Evolutionary conservation across 2,329 filamentous ascomycete genomes (phyloP).

Genomic region (Beauveria australis): DNA sequence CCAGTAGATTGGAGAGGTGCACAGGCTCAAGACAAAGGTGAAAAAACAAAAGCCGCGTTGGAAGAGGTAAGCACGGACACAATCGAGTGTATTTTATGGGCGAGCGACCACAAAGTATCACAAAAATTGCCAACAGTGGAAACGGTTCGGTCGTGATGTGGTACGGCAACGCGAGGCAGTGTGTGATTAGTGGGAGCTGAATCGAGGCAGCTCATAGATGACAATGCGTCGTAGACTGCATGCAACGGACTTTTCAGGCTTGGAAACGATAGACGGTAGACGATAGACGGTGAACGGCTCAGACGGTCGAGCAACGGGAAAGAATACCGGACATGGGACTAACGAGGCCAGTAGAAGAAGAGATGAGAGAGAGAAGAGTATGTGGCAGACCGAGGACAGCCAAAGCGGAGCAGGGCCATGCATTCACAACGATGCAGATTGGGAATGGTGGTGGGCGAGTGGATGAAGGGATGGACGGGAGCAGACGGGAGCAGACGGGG

Average conservation of each 20-base stretch:
- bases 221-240: background rate
- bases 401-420: slow-evolving; percentile 9
- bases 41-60: background rate
- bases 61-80: background rate
- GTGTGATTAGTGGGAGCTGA: background rate
- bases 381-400: background rate
- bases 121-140: background rate
- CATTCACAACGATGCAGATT: slow-evolving; percentile 4
- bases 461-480: background rate
- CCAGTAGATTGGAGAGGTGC: background rate
- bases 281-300: too few relatives aligned
- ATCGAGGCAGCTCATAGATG: background rate
- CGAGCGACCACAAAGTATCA: background rate
- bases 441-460: slow-evolving; percentile 1
- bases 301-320: background rate
- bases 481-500: background rate
- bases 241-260: background rate
- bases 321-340: background rate
- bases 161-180: background rate
- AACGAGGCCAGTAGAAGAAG: slow-evolving; percentile 2
- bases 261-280: background rate
- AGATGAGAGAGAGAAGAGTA: slow-evolving; percentile 1
- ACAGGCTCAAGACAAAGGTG: background rate
- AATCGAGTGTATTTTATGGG: background rate
- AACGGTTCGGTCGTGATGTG: background rate